Percentiles rank a stretch among this genome's conserved stretches.
Conservation (phyloP, 768 basidiomycete genomes). For the Clitopilus hobsonii region DNA sequence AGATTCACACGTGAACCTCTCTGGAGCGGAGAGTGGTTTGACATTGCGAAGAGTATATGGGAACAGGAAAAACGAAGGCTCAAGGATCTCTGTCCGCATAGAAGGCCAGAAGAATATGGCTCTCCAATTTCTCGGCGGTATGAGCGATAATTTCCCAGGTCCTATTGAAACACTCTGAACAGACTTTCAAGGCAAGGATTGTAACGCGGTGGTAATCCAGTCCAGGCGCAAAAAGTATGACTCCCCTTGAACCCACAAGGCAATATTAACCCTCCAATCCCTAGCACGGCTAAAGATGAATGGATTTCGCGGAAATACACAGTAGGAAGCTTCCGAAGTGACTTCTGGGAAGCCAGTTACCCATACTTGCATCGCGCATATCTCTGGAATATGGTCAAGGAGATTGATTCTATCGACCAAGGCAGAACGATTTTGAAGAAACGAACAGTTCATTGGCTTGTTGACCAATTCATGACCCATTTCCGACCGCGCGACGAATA, state of each 20-base stretch:
- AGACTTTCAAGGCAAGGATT: no score
- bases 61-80: conserved; percentile 12
- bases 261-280: no score
- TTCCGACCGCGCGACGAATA: conserved; percentile 18
- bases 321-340: conserved; percentile 40
- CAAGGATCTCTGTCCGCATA: conserved; percentile 35
- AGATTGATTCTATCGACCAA: conserved; percentile 33
- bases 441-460: conserved; percentile 48
- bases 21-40: conserved; percentile 18
- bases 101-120: conserved; percentile 34
- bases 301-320: conserved; percentile 24
- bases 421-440: conserved; percentile 24
- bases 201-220: no score
- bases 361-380: conserved; percentile 52
- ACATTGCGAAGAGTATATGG: conserved; percentile 33
- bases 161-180: no score
- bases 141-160: no score
- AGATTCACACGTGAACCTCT: conserved; percentile 22
- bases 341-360: conserved; percentile 34
- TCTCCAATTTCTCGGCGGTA: conserved; percentile 35
- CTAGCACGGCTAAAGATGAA: not conserved
- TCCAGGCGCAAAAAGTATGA: no score
- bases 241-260: no score
- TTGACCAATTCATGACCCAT: conserved; percentile 32
- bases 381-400: conserved; percentile 39